Evolutionary conservation across 2,329 filamentous ascomycete genomes (phyloP).

Genomic region (Hypoxylon sp.): DNA sequence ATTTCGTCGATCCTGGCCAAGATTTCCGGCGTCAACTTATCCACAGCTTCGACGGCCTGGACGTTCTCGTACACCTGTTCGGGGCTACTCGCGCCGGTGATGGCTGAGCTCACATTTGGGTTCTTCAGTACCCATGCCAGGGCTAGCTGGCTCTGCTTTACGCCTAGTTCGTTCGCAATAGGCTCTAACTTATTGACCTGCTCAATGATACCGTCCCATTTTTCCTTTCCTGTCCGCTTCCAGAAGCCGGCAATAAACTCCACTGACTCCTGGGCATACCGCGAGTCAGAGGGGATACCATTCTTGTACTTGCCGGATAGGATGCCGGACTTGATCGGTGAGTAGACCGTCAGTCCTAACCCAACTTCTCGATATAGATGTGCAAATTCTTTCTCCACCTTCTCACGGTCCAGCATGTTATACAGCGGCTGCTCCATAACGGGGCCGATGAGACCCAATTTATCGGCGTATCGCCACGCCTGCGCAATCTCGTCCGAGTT

Average conservation of each 20-base stretch:
- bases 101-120: constrained; percentile 70
- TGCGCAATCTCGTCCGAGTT: constrained; percentile 73
- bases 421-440: constrained; percentile 76
- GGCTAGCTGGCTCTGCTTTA: constrained; percentile 68
- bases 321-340: constrained; percentile 70
- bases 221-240: constrained; percentile 63
- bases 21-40: constrained; percentile 70
- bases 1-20: constrained; percentile 70
- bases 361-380: constrained; percentile 71
- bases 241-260: constrained; percentile 67
- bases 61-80: constrained; percentile 73
- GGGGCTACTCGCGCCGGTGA: constrained; percentile 69
- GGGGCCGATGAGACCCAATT: constrained; percentile 71
- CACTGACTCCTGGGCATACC: constrained; percentile 63
- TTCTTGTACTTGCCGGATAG: constrained; percentile 77
- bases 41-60: constrained; percentile 63
- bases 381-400: constrained; percentile 73
- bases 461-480: constrained; percentile 71
- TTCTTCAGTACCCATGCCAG: constrained; percentile 74
- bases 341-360: constrained; percentile 73
- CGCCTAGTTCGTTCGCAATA: constrained; percentile 73
- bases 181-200: constrained; percentile 70
- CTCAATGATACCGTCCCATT: constrained; percentile 68
- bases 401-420: constrained; percentile 71
- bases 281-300: constrained; percentile 59